Evolutionary conservation across 768 basidiomycete genomes (phyloP).

Genomic region (Amanita exitialis): DNA sequence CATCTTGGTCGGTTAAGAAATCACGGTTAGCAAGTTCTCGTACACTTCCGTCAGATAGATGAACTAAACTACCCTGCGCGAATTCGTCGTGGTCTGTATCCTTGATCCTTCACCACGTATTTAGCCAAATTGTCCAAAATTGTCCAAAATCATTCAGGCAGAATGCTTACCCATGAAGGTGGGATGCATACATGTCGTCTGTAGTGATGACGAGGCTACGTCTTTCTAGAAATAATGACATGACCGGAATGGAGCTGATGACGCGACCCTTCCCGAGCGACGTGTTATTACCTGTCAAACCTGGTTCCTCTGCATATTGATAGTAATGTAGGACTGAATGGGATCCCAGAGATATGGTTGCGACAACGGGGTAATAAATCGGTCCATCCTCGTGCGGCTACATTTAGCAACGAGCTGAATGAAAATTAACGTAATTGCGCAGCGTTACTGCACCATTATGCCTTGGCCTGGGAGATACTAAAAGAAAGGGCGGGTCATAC

Average conservation of each 20-base stretch:
- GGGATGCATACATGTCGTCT: constrained; percentile 53
- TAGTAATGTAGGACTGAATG: constrained; percentile 83
- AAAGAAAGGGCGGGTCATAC: constrained; percentile 6
- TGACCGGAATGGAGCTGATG: constrained; percentile 55
- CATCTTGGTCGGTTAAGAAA: constrained; percentile 32
- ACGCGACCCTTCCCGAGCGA: constrained; percentile 29
- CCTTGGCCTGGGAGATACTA: constrained; percentile 87
- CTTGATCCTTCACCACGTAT: constrained; percentile 39
- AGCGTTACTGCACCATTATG: constrained; percentile 59
- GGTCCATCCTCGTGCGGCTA: constrained; percentile 94
- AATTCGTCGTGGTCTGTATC: constrained; percentile 40
- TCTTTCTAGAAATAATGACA: constrained; percentile 75
- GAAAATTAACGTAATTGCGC: background rate
- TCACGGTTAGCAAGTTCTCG: constrained; percentile 46
- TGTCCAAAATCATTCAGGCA: background rate
- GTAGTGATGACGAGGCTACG: constrained; percentile 78
- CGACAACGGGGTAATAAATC: constrained; percentile 77
- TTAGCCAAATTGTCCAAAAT: background rate
- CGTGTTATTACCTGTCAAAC: constrained; percentile 9
- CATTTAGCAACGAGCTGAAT: constrained; percentile 3
- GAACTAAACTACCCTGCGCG: constrained; percentile 14
- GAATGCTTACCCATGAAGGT: constrained; percentile 61
- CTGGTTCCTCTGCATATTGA: constrained; percentile 32
- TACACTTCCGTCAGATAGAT: constrained; percentile 14
- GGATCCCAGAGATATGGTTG: constrained; percentile 83